Base-by-base conservation (phyloP, 257 asterid genomes). In the Solanum phureja region DNA sequence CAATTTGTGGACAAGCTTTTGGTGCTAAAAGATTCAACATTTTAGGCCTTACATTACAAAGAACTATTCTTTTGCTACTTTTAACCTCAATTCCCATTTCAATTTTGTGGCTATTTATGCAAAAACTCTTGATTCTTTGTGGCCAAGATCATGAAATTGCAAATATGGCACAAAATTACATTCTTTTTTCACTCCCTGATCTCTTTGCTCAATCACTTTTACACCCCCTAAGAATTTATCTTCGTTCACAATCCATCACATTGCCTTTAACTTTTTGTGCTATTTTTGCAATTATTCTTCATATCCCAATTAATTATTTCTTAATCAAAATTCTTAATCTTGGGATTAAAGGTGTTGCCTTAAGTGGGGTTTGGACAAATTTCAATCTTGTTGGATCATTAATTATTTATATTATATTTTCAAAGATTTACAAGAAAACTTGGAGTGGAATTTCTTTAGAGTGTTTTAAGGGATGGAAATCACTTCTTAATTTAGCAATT, bases 1-100 rank as follows among this genome's bases (percentile, higher is more conserved):
- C 93, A 24, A 91, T 91, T 23, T 91, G 93, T 33, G 92, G 91
- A 4, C 93, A 91, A 23, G 92, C 91, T 3, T 90, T 90, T 77
- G 93, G 92, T 2, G 93, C 92, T 3, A 24, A 89, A 86, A 89
- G 88, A 69, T 87, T 58, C 64, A 86, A 90, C 27, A 76, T 91
- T 83, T 72, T 91, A 29, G 93, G 92, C 24, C 56, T 91, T 8
- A 87, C 90, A 1, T 79, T 91, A 24, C 93, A 91, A 10, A 87
- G 92, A 37, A 90, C 92, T 2, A 77, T 87, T 24, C 56, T 91
- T 60, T 77, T 91, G 76, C 90, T 91, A 38, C 87, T 91, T 0
- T 66, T 76, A 10, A 76, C 86, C 33, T 88, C 92, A 11, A 71
- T 91, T 56, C 93, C 93, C 9, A 87, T 91, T 75, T 85, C 90